Evolutionary conservation across 345 rosid genomes (phyloP), one percentile per base, ranked within the genome.

Genomic region (Murraya paniculata): DNA sequence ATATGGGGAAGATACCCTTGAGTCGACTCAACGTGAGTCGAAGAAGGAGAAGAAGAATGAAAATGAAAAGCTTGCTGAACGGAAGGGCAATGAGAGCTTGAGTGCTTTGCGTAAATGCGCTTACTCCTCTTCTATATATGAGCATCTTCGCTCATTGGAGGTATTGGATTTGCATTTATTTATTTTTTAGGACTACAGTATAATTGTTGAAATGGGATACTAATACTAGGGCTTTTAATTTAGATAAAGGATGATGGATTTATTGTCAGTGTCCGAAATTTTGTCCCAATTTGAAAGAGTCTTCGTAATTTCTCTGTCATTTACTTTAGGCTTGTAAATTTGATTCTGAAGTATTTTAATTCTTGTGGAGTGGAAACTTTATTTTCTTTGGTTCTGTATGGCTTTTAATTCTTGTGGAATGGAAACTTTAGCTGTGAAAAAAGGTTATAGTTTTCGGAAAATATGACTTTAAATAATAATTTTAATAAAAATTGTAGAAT

Each of bases 121-220:
- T 35, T 72, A 27, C 73, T 59, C 73, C 6, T 80, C 81, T 64
- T 70, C 86, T 58, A 60, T 81, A 7, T 78, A 77, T 61, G 59
- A 66, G 38, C 64, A 84, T 84, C 83, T 80, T 45, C 79, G 59
- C 53, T 73, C 74, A n/a, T 38, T 84, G 71, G 86, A 84, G 86
- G 86, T 84, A 77, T 10, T 50, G 27, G 71, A 21, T 64, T 76
- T 64, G 68, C 7, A 30, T 30, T 28, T 8, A 64, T 31, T 19
- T 7, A 4, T 64, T 64, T 64, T 30, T 64, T 22, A 28, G 25
- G 3, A 28, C 10, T 76, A 7, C 13, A 28, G 25, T 68, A 45
- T 39, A 28, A 50, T 27, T 18, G 21, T 53, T 53, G 62, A 31
- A 53, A 50, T 53, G 58, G 31, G 74, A 1, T 61, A 61, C 31